Base-by-base conservation (phyloP, 2,329 filamentous ascomycete genomes). In the Epichloe sp. region DNA sequence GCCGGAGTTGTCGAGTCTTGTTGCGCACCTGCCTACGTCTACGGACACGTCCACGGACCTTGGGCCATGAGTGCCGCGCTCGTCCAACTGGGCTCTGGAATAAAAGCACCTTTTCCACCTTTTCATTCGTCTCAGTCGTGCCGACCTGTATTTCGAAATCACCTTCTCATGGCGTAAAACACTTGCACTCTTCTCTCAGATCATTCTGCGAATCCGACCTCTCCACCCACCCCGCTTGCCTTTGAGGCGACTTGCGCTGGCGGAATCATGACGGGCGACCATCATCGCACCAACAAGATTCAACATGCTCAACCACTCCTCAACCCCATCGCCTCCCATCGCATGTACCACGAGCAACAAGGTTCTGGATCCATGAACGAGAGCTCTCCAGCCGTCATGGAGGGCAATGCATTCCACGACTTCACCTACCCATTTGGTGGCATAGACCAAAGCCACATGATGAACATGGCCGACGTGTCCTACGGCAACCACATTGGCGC, bases 401-500 rank as follows among this genome's bases (percentile, higher is more conserved):
- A 76, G 55, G 58, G 68, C 36, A 63, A 71, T 15, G 72, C 74
- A 47, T 80, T 79, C 37, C 64, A 72, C 12, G 73, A 75, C 47
- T 80, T 80, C 58, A 67, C 68, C 55, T 80, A 79, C 58, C 60
- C 73, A 3, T 79, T 75, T 58, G 64, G 62, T 52, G 62, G 55
- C 54, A 59, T 65, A 17, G 66, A 68, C n/a, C 59, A 64, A 15
- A 53, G 52, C 48, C 47, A 50, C n/a, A 50, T 59, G 51, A 53
- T 59, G 47, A 42, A 47, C 34, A 48, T 70, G 31, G 60, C 65
- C 49, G 68, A 65, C 26, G 58, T 65, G 21, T 62, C 58, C 34
- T 65, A 67, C 54, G 60, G 61, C 55, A 58, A 57, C 44, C 55
- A 62, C 41, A 58, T 60, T 26, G 55, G 55, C 41, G 67, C 65